Evolutionary conservation across 768 basidiomycete species (phyloP), one percentile per base, ranked within the genome.

Genomic region (Boletus rubescentipes): DNA sequence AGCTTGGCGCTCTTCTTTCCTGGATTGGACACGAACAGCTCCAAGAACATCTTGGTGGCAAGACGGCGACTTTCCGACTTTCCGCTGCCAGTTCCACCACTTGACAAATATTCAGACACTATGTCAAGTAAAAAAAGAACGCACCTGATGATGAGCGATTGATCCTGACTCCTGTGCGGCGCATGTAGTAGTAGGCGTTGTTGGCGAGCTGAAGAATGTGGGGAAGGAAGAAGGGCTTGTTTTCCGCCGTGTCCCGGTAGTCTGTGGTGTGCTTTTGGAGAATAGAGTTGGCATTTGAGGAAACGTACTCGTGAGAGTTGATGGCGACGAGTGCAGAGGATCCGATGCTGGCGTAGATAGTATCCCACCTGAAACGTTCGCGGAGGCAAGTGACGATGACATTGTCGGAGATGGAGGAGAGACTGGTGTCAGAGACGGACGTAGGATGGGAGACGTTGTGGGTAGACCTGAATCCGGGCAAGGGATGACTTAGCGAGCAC

Each of bases 131-230:
- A 29, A 32, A 20, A 20, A 51, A 4, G n/a, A 9, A 14, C 31
- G 3, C 86, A 95, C 95, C 77, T 91, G 60, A 98, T 79, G 23
- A 98, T 70, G 18, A 99, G 80, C 44, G 86, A 82, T 73, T 98
- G 96, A 71, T 99, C 96, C 76, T 96, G 92, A 1, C 84, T n/a
- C n/a, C 81, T 0, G 96, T 99, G 61, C 96, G 78, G 44, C 86
- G 78, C 93, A 98, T 96, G 71, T 98, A 92, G 70, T 93, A 97
- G 73, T 95, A 98, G 7, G 92, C 86, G 73, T 90, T 89, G 62
- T 92, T 87, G 11, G 92, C 91, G 44, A 93, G 77, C 64, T 93
- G 88, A 69, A 96, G 98, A 40, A 98, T 85, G 65, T 98, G 96
- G 2, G 96, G 96, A 39, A 86, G 81, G 2, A 86, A 75, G 9